phyloP scores from a whole-genome alignment of 345 rosid genomes.

The Euphorbia tirucalli region DNA sequence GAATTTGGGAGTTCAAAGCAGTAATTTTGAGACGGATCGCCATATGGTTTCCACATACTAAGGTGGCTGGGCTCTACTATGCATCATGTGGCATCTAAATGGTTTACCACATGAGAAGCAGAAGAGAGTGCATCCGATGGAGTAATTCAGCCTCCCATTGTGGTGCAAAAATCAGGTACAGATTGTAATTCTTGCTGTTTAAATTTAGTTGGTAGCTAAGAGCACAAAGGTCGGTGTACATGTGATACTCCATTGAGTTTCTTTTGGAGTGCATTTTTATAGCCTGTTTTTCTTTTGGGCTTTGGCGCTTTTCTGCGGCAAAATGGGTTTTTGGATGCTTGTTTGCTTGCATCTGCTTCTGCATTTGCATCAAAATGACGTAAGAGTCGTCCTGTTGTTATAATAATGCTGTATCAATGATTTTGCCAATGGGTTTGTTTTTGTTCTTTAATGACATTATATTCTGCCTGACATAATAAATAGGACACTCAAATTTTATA shows the following conservation, averaged over 20 bases:
- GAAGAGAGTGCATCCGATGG: neutral
- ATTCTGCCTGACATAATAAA: neutral
- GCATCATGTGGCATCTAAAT: neutral
- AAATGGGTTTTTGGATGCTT: neutral
- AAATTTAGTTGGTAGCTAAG: neutral
- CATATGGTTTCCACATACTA: neutral
- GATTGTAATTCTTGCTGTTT: slow-evolving; percentile 6
- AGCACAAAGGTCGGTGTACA: slow-evolving; percentile 12
- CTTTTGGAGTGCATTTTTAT: neutral
- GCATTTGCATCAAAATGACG: neutral
- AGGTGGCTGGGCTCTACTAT: neutral
- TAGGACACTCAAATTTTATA: neutral
- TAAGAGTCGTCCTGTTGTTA: slow-evolving; percentile 15
- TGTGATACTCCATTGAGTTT: slow-evolving; percentile 18
- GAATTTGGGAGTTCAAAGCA: neutral
- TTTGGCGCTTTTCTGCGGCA: neutral
- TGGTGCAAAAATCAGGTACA: slow-evolving; percentile 6
- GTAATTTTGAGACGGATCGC: neutral
- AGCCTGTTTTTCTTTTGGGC: neutral
- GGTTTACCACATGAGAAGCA: neutral
- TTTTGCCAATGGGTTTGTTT: neutral
- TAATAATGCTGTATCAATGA: slow-evolving; percentile 21
- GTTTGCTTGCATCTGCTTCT: slow-evolving; percentile 4
- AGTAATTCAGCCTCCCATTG: neutral
- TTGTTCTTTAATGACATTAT: neutral